Percentiles rank a stretch among this genome's conserved stretches.
Conservation (phyloP, 441 rosid species). For the Macaranga tanarius region DNA sequence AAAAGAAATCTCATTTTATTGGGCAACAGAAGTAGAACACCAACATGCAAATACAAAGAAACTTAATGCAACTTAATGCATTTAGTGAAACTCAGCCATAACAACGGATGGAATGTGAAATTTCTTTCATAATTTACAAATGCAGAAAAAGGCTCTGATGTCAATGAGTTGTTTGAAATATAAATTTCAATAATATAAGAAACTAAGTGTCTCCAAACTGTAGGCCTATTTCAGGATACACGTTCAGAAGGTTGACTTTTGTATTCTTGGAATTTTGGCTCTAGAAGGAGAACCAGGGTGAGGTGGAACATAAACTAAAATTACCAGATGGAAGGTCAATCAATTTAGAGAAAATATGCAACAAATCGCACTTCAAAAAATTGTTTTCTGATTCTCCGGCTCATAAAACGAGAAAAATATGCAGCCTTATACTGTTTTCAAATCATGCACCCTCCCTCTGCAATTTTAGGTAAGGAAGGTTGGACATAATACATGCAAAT, state of each 20-base stretch:
- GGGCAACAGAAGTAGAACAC: no score
- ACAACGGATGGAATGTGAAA: not conserved
- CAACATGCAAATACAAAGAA: no score
- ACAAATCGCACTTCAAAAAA: not conserved
- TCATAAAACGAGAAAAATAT: constrained; percentile 9
- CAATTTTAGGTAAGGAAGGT: constrained; percentile 21
- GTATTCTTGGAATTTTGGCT: not conserved
- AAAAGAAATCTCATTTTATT: not conserved
- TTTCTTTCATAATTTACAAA: not conserved
- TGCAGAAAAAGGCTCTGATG: not conserved
- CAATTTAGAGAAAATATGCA: not conserved
- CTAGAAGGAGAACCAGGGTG: not conserved
- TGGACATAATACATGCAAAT: constrained; percentile 30
- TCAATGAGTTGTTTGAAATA: not conserved
- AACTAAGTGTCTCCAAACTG: not conserved
- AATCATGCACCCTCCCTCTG: constrained; percentile 1
- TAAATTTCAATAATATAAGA: not conserved
- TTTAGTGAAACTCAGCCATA: not conserved
- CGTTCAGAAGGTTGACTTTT: not conserved
- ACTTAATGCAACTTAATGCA: no score
- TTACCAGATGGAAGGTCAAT: not conserved
- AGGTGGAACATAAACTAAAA: not conserved
- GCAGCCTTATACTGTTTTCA: not conserved
- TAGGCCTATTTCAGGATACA: not conserved
- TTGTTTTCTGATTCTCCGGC: not conserved